Evolutionary conservation across 176 grass and related monocot species (phyloP), one percentile per base, ranked within the genome.

Genomic region (sorghum (Sorghum bicolor)): DNA sequence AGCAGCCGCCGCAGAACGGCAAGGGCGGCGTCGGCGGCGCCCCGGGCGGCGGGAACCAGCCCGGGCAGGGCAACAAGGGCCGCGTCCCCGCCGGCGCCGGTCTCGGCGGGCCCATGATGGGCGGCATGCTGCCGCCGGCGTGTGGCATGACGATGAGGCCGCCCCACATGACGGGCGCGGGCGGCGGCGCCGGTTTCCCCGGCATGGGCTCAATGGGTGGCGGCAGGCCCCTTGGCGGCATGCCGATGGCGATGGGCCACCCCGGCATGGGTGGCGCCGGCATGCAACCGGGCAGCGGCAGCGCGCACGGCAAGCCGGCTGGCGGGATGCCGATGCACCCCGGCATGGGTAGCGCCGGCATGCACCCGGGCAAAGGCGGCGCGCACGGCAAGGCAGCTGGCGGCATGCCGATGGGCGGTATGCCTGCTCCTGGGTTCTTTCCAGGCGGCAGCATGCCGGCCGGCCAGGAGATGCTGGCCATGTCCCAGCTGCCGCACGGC

Each of bases 171-270:
- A 90, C 84, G 73, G 55, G 20, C 7, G 20, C 20, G 2, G 52
- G 55, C 55, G 82, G 80, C 62, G 86, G 73, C n/a, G 88, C 67
- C 40, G 88, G 89, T 2, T 85, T 85, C 47, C 86, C 62, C 32
- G 84, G 81, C 6, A 88, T 92, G 91, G 73, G 65, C 65, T 84
- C 77, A 62, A 88, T 86, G 90, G 77, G 94, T 29, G 77, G 94
- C 29, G 84, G 82, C 24, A 72, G 82, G 30, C 86, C 89, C 41
- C 86, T 89, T 74, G 62, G 86, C 32, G 64, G 83, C 50, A 92
- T 92, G 86, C 76, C n/a, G n/a, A n/a, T n/a, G n/a, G n/a, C 67
- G 1, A 88, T 94, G 92, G 80, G 75, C 79, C 78, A 86, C 55
- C 84, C 53, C 1, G 7, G n/a, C 52, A n/a, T 58, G 53, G 53